Evolutionary conservation across 2,329 filamentous ascomycete genomes (phyloP).

Genomic region (Sporothrix curviconia): DNA sequence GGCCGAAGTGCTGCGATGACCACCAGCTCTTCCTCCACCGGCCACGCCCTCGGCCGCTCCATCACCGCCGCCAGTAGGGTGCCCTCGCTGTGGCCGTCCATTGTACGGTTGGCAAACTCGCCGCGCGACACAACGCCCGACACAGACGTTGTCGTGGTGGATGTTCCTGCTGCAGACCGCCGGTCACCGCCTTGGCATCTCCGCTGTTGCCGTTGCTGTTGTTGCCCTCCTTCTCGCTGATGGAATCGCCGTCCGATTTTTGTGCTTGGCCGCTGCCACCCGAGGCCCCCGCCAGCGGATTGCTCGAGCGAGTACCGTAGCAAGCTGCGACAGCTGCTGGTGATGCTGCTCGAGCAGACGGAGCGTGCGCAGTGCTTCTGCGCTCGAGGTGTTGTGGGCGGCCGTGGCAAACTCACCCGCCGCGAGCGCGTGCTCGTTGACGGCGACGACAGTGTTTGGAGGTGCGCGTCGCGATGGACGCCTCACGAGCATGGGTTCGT

Average conservation of each 20-base stretch:
- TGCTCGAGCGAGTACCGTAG: conserved; percentile 62
- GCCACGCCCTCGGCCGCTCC: neutral
- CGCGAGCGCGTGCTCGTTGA: conserved; percentile 80
- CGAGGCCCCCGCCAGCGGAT: conserved; percentile 32
- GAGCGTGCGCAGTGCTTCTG: conserved; percentile 75
- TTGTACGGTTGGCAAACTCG: conserved; percentile 12
- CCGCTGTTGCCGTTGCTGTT: conserved; percentile 18
- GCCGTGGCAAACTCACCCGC: conserved; percentile 84
- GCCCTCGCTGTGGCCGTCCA: neutral
- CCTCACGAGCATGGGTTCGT: conserved; percentile 83
- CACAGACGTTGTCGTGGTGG: conserved; percentile 13
- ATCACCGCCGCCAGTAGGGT: neutral
- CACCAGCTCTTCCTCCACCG: no score
- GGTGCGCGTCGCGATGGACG: conserved; percentile 67
- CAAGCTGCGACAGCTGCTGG: conserved; percentile 70
- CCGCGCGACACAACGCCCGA: conserved; percentile 18
- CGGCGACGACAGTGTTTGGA: conserved; percentile 72
- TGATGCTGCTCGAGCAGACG: conserved; percentile 84
- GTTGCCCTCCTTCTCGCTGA: conserved; percentile 10
- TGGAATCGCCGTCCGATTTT: neutral
- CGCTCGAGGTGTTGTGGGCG: conserved; percentile 59
- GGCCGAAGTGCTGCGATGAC: neutral
- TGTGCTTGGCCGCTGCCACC: neutral
- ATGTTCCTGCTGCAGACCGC: neutral
- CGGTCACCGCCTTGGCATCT: conserved; percentile 21